A percentile compares a stretch with the other conserved stretches of the same genome.
Evolutionary conservation across 345 rosid species (phyloP).

Genomic region (Citrus trifoliata): DNA sequence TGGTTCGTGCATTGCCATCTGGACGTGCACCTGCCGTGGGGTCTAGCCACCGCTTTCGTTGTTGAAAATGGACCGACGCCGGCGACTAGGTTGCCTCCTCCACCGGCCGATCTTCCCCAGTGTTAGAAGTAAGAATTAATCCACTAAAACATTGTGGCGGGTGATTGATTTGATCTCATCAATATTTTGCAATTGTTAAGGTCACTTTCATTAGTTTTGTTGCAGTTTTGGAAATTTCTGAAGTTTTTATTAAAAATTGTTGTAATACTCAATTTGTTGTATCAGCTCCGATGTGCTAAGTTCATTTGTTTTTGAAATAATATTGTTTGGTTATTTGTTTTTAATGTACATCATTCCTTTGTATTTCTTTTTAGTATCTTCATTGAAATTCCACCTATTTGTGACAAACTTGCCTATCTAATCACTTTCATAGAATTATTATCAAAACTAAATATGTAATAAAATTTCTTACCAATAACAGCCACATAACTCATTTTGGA

Average conservation of each 20-base stretch:
- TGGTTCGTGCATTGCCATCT: slow-evolving; percentile 76
- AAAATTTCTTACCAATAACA: too few species aligned
- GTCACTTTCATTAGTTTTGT: neutral
- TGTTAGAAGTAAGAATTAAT: slow-evolving; percentile 27
- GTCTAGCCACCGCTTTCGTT: slow-evolving; percentile 51
- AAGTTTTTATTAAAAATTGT: neutral
- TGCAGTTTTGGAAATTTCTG: neutral
- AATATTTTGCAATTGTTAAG: neutral
- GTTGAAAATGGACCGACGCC: slow-evolving; percentile 66
- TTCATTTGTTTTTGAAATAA: neutral
- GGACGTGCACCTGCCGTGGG: slow-evolving; percentile 60
- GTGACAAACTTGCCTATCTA: too few species aligned
- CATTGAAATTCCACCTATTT: neutral
- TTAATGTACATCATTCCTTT: too few species aligned
- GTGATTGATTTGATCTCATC: neutral
- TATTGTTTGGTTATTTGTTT: neutral
- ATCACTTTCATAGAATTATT: too few species aligned
- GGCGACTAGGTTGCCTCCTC: slow-evolving; percentile 52
- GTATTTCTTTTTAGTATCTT: neutral
- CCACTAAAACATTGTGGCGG: too few species aligned
- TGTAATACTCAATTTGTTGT: neutral
- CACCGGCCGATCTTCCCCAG: slow-evolving; percentile 63
- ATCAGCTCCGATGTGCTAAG: neutral
- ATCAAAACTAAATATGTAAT: too few species aligned
- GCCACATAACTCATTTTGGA: too few species aligned